These are phyloP conservation scores for Orbilia brochopaga DNA, from an alignment of 2,329 filamentous ascomycete genomes.

Conservation along the genomic window DNA sequence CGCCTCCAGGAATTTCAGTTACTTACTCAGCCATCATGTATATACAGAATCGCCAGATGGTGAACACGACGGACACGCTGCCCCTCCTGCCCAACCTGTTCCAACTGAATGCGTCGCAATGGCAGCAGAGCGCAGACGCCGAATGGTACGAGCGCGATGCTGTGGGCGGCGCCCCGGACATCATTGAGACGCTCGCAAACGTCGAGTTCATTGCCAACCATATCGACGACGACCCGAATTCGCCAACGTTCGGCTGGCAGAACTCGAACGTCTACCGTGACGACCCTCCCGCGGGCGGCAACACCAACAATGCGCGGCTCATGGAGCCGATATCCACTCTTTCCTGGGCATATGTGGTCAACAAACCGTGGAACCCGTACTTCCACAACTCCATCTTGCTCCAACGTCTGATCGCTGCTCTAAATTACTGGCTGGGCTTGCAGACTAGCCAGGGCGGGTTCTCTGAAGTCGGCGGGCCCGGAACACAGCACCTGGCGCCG, in stretches of 20 bases:
- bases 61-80: neutral
- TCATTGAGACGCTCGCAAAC: neutral
- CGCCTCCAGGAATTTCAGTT: no score
- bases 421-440: neutral
- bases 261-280: neutral
- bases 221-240: neutral
- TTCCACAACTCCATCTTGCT: neutral
- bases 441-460: neutral
- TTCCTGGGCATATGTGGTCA: neutral
- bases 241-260: neutral
- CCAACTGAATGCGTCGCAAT: neutral
- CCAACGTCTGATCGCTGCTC: neutral
- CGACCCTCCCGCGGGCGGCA: neutral
- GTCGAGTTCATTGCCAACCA: neutral
- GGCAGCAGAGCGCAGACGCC: neutral
- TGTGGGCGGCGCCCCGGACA: neutral
- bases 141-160: neutral
- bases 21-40: no score
- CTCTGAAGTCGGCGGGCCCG: neutral
- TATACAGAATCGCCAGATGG: neutral
- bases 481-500: neutral
- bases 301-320: neutral
- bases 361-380: conserved; percentile 1
- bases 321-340: neutral
- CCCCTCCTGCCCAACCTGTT: neutral